These are phyloP conservation scores for Wickerhamomyces rabaulensis DNA, from an alignment of 805 yeast species.

Conservation along the genomic window DNA sequence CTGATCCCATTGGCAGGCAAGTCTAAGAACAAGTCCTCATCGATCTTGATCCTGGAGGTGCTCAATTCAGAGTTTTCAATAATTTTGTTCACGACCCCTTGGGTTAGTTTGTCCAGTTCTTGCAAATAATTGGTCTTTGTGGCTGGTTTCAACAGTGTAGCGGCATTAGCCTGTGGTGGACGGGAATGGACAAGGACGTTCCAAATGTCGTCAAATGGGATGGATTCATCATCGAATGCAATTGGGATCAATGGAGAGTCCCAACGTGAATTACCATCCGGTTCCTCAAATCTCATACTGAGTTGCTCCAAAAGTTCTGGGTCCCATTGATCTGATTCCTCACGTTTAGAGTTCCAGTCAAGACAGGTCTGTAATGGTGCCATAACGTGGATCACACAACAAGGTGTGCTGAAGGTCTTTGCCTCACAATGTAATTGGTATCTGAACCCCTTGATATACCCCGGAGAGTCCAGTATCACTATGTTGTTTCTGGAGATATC, in stretches of 20 bases:
- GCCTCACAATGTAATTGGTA: conserved; percentile 95
- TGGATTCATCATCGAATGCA: conserved; percentile 42
- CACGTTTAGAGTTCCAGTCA: conserved; percentile 49
- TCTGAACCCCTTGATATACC: conserved; percentile 91
- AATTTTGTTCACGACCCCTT: conserved; percentile 55
- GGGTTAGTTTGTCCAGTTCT: conserved; percentile 69
- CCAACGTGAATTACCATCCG: conserved; percentile 83
- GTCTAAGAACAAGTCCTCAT: conserved; percentile 42
- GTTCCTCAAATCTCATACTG: conserved; percentile 88
- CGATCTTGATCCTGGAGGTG: conserved; percentile 33
- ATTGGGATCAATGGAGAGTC: conserved; percentile 85
- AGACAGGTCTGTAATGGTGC: conserved; percentile 58
- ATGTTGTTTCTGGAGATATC: conserved; percentile 62
- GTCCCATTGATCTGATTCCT: conserved; percentile 49
- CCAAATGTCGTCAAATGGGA: conserved; percentile 68
- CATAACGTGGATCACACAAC: conserved; percentile 76
- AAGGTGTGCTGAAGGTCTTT: conserved; percentile 74
- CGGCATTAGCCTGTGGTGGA: conserved; percentile 74
- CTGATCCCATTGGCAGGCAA: conserved; percentile 61
- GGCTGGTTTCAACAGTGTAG: conserved; percentile 79
- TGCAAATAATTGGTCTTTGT: conserved; percentile 71
- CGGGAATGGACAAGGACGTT: conserved; percentile 45
- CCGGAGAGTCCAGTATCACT: conserved; percentile 80
- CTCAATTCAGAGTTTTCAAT: conserved; percentile 56
- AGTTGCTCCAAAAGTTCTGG: conserved; percentile 59